Base-by-base conservation (phyloP, 2,329 filamentous ascomycete species). In the Dothideomycetes sp. region DNA sequence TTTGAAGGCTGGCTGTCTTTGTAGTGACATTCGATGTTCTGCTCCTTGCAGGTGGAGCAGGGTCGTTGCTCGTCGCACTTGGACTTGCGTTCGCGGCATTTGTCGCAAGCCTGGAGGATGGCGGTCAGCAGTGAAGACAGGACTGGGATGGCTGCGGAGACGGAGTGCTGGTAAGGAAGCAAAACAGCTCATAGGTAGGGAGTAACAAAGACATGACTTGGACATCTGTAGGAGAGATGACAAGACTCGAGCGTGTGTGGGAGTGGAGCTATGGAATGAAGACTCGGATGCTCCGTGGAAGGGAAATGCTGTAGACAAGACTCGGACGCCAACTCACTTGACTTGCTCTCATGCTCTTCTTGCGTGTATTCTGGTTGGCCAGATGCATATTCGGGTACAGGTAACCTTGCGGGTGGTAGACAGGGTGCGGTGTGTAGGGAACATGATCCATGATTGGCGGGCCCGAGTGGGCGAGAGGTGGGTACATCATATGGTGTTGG, bases 11-110 rank as follows among this genome's bases (percentile, higher is more conserved):
- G 83, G 4, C 91, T 82, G 54, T 95, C 88, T 48, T 88, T 79
- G 60, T 95, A 96, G 59, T 84, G 80, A 65, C 85, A 98, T 38
- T 79, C 72, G 22, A 86, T 72, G 48, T 75, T 79, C 57, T 93
- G 93, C 50, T 96, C 88, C 52, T 81, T 82, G 59, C 91, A 98
- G 52, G 79, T 77, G 30, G 81, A 85, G 55, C 86, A 89, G 52
- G 83, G 87, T 48, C 82, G 79, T 9, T 79, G 79, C 65, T 94
- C 87, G 52, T 94, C 86, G 57, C 87, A 94, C 62, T 94, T 94
- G 11, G 86, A 86, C 61, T 94, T 94, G 30, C 89, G 73, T 45
- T 83, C 75, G 43, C 87, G 79, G 61, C 87, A 94, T 59, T 81
- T 84, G 54, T 94, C 87, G 61, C 91, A 98, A 29, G 91, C 91